Conservation (phyloP, 2,329 filamentous ascomycete species). For the Aspergillus jensenii region DNA sequence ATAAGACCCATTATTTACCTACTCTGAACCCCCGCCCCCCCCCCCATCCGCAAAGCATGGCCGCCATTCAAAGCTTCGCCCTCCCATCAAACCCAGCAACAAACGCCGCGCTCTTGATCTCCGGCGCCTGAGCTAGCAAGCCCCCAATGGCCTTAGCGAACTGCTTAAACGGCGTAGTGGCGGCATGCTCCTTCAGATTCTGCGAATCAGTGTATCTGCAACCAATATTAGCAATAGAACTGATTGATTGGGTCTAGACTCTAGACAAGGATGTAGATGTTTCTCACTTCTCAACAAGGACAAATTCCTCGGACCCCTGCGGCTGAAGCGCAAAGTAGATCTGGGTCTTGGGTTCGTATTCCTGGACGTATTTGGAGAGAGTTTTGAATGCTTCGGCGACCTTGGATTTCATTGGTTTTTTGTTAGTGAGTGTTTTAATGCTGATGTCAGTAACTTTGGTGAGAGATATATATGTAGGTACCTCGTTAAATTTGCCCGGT, state of each 20-base stretch:
- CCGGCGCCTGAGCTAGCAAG: slow-evolving; percentile 14
- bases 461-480: slow-evolving; percentile 1
- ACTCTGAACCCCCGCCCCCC: not conserved
- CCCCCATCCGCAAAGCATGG: not conserved
- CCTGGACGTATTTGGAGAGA: slow-evolving; percentile 16
- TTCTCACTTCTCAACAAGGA: slow-evolving; percentile 22
- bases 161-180: slow-evolving; percentile 16
- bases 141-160: slow-evolving; percentile 16
- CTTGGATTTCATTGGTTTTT: not conserved
- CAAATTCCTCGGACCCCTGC: slow-evolving; percentile 16
- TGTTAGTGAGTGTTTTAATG: too few species aligned
- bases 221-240: not conserved
- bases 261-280: too few species aligned
- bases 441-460: not conserved
- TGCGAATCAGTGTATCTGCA: slow-evolving; percentile 18
- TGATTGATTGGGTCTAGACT: too few species aligned
- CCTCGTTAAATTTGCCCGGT: slow-evolving; percentile 20
- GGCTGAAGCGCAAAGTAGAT: slow-evolving; percentile 22
- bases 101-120: slow-evolving; percentile 17
- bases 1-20: not conserved
- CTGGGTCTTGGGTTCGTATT: slow-evolving; percentile 21
- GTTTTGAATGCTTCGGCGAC: slow-evolving; percentile 18
- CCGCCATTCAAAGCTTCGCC: slow-evolving; percentile 16
- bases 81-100: slow-evolving; percentile 19
- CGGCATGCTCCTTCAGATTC: slow-evolving; percentile 17